Evolutionary conservation across 23 red algal genomes (phyloP).

Genomic region (Gracilaria gracilis): DNA sequence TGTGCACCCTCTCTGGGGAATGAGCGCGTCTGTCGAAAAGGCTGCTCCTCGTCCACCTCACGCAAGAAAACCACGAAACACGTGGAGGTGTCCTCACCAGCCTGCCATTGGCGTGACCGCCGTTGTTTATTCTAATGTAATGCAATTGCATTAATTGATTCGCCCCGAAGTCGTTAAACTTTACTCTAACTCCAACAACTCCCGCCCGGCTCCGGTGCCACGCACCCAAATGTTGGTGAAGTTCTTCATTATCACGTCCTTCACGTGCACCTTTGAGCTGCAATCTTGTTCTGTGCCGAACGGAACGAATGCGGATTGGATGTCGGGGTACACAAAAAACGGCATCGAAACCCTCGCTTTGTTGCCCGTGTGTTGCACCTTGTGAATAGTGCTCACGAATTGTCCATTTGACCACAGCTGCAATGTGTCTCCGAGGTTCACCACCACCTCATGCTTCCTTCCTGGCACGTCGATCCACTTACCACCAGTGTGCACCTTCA

Average conservation of each 20-base stretch:
- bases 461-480: constrained; percentile 15
- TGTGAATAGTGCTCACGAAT: constrained; percentile 31
- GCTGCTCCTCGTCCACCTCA: too few species aligned
- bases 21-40: too few species aligned
- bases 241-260: constrained; percentile 32
- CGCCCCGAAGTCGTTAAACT: too few species aligned
- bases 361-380: neutral
- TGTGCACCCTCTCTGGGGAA: too few species aligned
- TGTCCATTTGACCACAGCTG: constrained; percentile 35
- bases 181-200: neutral
- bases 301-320: constrained; percentile 2
- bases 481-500: constrained; percentile 15
- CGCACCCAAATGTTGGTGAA: constrained; percentile 40
- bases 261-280: neutral
- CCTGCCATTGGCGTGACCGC: too few species aligned
- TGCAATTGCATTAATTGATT: too few species aligned
- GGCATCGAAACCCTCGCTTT: constrained; percentile 19
- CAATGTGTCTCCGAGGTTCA: constrained; percentile 34
- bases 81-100: too few species aligned
- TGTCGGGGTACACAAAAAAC: constrained; percentile 44
- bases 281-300: constrained; percentile 5
- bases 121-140: too few species aligned
- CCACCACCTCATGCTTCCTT: neutral
- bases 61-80: too few species aligned
- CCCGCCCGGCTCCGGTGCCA: constrained; percentile 19